Conservation (phyloP, 495 filamentous ascomycete species). For the Penicillium crystallinum region DNA sequence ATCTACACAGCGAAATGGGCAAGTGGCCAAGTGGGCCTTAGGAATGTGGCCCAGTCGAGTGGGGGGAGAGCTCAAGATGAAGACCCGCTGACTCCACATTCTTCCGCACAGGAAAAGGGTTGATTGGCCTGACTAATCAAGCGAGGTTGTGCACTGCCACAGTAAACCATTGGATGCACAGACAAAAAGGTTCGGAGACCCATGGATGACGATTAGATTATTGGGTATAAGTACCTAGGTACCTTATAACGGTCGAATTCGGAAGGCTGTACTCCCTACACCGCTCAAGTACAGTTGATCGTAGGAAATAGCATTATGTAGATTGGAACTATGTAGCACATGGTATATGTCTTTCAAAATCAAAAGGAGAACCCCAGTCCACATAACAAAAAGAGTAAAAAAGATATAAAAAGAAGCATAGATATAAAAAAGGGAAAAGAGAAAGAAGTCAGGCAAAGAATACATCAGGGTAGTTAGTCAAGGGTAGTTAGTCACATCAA, state of each 20-base stretch:
- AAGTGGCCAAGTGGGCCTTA: background rate
- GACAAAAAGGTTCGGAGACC: background rate
- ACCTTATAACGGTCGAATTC: too few relatives aligned
- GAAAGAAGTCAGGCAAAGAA: background rate
- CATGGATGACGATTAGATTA: background rate
- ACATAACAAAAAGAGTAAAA: constrained; percentile 5
- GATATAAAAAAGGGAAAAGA: constrained; percentile 4
- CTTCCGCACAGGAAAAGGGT: too few relatives aligned
- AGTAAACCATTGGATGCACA: background rate
- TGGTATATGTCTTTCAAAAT: constrained; percentile 27
- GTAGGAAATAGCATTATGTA: constrained; percentile 10
- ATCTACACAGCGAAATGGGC: background rate
- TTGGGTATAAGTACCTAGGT: too few relatives aligned
- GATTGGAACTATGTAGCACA: constrained; percentile 12
- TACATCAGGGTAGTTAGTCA: constrained; percentile 12
- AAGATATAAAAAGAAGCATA: background rate
- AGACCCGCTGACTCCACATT: background rate
- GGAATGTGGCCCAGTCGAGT: background rate
- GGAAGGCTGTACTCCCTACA: too few relatives aligned
- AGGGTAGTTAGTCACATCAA: constrained; percentile 15
- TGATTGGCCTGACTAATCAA: constrained; percentile 3
- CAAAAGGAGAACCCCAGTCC: constrained; percentile 11
- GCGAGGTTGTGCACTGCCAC: constrained; percentile 17
- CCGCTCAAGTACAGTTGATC: too few relatives aligned
- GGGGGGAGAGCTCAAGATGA: background rate